Evolutionary conservation across 257 asterid genomes (phyloP).

Genomic region (Striga asiatica): DNA sequence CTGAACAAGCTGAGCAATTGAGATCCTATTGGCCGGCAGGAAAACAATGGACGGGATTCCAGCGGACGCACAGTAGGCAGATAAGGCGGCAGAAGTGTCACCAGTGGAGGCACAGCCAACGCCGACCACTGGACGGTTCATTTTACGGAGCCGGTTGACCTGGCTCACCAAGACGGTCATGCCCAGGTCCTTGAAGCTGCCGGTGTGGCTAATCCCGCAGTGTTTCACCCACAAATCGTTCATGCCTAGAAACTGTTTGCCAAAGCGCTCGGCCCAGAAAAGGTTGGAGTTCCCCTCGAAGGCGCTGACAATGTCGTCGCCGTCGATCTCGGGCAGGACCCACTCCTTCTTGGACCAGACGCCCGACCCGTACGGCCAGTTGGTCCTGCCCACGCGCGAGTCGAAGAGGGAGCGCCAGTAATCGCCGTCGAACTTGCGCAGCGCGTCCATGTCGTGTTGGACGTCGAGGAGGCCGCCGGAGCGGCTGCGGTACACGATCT

Average conservation of each 20-base stretch:
- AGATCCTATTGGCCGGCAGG: no score
- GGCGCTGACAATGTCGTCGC: conserved; percentile 76
- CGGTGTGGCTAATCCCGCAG: no score
- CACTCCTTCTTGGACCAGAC: conserved; percentile 92
- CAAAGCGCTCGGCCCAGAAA: no score
- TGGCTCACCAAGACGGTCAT: conserved; percentile 87
- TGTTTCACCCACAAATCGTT: conserved; percentile 58
- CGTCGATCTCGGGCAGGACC: conserved; percentile 67
- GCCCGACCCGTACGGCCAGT: conserved; percentile 83
- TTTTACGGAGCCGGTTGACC: conserved; percentile 56
- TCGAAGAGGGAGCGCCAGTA: conserved; percentile 66
- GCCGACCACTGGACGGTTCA: conserved; percentile 66
- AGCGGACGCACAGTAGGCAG: conserved; percentile 73
- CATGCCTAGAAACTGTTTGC: conserved; percentile 81
- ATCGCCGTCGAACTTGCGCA: conserved; percentile 59
- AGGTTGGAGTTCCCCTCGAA: no score
- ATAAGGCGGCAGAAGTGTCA: no score
- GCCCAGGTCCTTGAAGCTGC: no score
- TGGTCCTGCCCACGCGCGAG: conserved; percentile 76
- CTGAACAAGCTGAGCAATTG: conserved; percentile 73
- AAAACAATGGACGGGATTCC: conserved; percentile 77
- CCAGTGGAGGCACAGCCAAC: no score
- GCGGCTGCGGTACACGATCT: no score
- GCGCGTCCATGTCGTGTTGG: conserved; percentile 67
- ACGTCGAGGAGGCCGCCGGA: conserved; percentile 83